Evolutionary conservation across 2,329 filamentous ascomycete species (phyloP).

Genomic region (Fusarium stilboides): DNA sequence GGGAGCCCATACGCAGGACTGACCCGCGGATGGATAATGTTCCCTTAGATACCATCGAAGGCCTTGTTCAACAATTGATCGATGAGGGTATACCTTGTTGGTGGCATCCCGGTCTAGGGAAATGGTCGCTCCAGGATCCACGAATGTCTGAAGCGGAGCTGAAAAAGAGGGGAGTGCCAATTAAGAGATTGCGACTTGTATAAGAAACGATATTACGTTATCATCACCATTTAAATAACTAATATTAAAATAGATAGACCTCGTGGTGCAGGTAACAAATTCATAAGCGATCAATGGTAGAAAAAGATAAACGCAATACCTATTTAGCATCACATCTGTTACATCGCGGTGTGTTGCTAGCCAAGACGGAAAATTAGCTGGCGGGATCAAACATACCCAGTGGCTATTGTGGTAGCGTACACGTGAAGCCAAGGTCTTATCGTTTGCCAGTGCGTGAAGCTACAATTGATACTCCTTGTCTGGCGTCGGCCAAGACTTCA

Average conservation of each 20-base stretch:
- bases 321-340: too few relatives aligned
- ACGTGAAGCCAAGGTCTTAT: not conserved
- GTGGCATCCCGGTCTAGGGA: not conserved
- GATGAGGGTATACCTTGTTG: not conserved
- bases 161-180: not conserved
- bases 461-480: not conserved
- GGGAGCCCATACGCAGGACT: not conserved
- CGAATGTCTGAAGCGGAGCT: not conserved
- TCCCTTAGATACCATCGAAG: not conserved
- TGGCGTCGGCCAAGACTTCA: accelerated
- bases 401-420: too few relatives aligned
- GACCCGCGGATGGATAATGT: not conserved
- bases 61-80: not conserved
- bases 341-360: too few relatives aligned
- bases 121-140: not conserved
- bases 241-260: too few relatives aligned
- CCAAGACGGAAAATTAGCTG: too few relatives aligned
- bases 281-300: not conserved
- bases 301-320: too few relatives aligned
- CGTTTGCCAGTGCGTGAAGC: not conserved
- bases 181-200: not conserved
- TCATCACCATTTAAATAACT: too few relatives aligned
- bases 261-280: not conserved
- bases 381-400: too few relatives aligned
- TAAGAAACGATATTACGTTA: too few relatives aligned